These are phyloP conservation scores for Aspergillus ostianus DNA, from an alignment of 495 filamentous ascomycete genomes.

Conservation along the genomic window DNA sequence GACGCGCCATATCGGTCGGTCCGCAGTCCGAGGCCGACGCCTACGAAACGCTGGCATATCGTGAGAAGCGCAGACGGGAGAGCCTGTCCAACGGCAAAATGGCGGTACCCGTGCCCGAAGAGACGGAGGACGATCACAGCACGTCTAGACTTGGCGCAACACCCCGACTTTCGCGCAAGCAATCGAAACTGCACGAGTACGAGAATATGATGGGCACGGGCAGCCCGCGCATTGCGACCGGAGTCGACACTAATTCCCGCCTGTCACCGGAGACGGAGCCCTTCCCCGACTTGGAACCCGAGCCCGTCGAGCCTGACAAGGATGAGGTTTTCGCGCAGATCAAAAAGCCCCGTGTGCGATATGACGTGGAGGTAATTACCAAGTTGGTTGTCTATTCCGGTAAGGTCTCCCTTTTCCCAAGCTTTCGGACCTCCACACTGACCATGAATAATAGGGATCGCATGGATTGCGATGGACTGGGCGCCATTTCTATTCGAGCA, in stretches of 20 bases:
- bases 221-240: constrained; percentile 27
- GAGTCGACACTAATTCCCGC: constrained; percentile 22
- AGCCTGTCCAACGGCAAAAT: constrained; percentile 51
- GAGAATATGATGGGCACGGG: constrained; percentile 70
- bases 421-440: not conserved
- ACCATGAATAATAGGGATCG: constrained; percentile 58
- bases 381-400: constrained; percentile 95
- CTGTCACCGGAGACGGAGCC: constrained; percentile 27
- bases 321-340: constrained; percentile 82
- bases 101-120: constrained; percentile 26
- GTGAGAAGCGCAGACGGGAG: constrained; percentile 76
- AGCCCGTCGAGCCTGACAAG: constrained; percentile 53
- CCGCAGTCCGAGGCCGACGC: constrained; percentile 95
- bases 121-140: constrained; percentile 6
- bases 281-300: constrained; percentile 28
- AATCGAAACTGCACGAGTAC: constrained; percentile 56
- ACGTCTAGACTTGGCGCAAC: constrained; percentile 7
- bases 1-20: constrained; percentile 83
- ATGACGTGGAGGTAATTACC: constrained; percentile 96
- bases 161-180: constrained; percentile 22
- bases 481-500: constrained; percentile 66
- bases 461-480: constrained; percentile 66
- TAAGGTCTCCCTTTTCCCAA: constrained; percentile 32
- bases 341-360: constrained; percentile 83
- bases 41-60: constrained; percentile 92